phyloP scores from a whole-genome alignment of 192 early-diverging fungal genomes.

The Backusella westeae region DNA sequence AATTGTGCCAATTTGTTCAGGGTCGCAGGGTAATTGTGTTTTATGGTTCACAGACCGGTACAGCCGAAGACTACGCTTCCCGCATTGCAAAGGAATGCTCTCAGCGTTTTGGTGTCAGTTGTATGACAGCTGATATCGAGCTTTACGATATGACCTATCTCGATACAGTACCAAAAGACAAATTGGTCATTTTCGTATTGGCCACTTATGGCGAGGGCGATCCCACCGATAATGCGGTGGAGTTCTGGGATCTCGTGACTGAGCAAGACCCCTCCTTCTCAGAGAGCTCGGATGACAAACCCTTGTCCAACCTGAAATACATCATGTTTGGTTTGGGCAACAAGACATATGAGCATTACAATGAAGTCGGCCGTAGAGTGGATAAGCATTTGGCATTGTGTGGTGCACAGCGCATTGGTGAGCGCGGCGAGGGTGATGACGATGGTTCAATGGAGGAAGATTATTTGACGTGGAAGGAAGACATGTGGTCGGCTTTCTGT shows the following conservation, averaged over 20 bases:
- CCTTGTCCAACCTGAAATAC: slow-evolving; percentile 53
- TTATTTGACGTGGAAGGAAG: slow-evolving; percentile 92
- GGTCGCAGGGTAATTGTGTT: slow-evolving; percentile 82
- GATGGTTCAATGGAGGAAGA: slow-evolving; percentile 95
- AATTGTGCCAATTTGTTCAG: slow-evolving; percentile 23
- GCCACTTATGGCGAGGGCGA: slow-evolving; percentile 98
- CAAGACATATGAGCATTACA: slow-evolving; percentile 90
- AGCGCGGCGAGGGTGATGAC: slow-evolving; percentile 94
- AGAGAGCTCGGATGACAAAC: slow-evolving; percentile 58
- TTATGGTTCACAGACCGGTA: slow-evolving; percentile 98
- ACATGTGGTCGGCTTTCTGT: slow-evolving; percentile 74
- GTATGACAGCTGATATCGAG: slow-evolving; percentile 85
- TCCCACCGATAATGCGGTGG: slow-evolving; percentile 97
- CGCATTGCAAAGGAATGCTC: slow-evolving; percentile 85
- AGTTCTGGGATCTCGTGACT: slow-evolving; percentile 87
- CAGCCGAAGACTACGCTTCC: slow-evolving; percentile 95
- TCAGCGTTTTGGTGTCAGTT: slow-evolving; percentile 67
- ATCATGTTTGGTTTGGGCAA: slow-evolving; percentile 86
- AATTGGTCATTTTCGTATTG: slow-evolving; percentile 87
- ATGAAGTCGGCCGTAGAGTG: slow-evolving; percentile 73
- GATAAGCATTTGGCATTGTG: slow-evolving; percentile 65
- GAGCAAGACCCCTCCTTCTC: slow-evolving; percentile 70
- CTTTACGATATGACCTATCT: slow-evolving; percentile 90
- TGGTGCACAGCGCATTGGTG: slow-evolving; percentile 79
- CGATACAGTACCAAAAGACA: slow-evolving; percentile 61